Evolutionary conservation across 2,329 filamentous ascomycete genomes (phyloP).

Genomic region (Penicillium sp.): DNA sequence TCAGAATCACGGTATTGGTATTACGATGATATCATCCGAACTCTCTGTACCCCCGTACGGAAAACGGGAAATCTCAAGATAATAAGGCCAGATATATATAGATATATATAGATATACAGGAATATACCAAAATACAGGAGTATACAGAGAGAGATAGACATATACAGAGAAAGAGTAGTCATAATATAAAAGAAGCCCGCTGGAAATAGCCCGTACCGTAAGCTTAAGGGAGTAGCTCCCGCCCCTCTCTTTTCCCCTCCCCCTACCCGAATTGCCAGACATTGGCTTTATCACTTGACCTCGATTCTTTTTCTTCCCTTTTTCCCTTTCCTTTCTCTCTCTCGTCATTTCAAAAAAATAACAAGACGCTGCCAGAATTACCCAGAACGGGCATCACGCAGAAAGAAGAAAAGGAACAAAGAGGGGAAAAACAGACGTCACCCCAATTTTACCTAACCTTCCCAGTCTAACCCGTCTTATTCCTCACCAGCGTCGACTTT

Average conservation of each 20-base stretch:
- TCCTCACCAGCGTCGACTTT: conserved; percentile 12
- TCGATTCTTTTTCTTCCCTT: background rate
- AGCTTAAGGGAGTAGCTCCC: conserved; percentile 12
- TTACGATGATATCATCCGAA: conserved; percentile 15
- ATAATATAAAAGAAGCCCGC: background rate
- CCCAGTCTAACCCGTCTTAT: conserved; percentile 19
- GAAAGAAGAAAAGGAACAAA: background rate
- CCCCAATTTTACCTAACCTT: conserved; percentile 21
- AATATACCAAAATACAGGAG: background rate
- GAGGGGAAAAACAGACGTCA: conserved; percentile 10
- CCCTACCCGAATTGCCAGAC: conserved; percentile 16
- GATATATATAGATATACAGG: background rate
- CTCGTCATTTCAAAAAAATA: background rate
- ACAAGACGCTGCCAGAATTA: too few relatives aligned
- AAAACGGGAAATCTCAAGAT: background rate
- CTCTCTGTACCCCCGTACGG: background rate
- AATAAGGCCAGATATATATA: too few relatives aligned
- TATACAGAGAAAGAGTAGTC: background rate
- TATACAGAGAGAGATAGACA: background rate
- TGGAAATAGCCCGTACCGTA: too few relatives aligned
- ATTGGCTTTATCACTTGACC: conserved; percentile 3
- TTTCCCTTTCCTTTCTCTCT: background rate
- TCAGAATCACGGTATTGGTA: background rate
- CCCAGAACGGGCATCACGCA: too few relatives aligned
- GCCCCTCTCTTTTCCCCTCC: conserved; percentile 19